Evolutionary conservation across 495 filamentous ascomycete species (phyloP).

Genomic region (Penicillium silybi): DNA sequence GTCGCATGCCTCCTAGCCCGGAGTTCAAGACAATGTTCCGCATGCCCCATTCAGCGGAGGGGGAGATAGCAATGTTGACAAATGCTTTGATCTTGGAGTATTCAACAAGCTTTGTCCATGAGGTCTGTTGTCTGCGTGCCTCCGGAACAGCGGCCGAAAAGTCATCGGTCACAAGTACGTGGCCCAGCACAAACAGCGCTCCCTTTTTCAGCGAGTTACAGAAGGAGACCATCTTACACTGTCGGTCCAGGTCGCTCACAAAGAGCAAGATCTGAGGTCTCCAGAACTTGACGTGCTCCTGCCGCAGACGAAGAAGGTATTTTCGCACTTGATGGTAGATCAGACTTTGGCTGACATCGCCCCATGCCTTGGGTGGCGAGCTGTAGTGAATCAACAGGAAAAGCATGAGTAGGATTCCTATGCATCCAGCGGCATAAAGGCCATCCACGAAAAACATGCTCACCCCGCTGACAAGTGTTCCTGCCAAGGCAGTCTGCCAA

Average conservation of each 20-base stretch:
- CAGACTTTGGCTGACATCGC: conserved; percentile 82
- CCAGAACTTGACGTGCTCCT: conserved; percentile 93
- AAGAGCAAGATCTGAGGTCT: conserved; percentile 80
- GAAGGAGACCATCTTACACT: conserved; percentile 81
- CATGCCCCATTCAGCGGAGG: conserved; percentile 79
- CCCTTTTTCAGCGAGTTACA: conserved; percentile 92
- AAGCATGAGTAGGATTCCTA: conserved; percentile 66
- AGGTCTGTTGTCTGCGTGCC: conserved; percentile 71
- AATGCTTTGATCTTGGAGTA: conserved; percentile 88
- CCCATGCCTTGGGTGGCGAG: conserved; percentile 83
- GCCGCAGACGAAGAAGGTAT: conserved; percentile 74
- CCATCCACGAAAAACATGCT: conserved; percentile 92
- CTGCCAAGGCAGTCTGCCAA: conserved; percentile 74
- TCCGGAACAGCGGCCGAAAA: conserved; percentile 75
- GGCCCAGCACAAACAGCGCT: conserved; percentile 76
- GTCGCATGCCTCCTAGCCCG: conserved; percentile 85
- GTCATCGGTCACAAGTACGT: conserved; percentile 81
- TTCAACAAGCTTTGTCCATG: conserved; percentile 84
- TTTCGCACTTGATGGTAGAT: conserved; percentile 93
- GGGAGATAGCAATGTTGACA: conserved; percentile 78
- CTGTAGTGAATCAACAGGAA: conserved; percentile 84
- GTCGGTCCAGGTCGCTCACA: conserved; percentile 73
- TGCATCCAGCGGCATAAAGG: conserved; percentile 71
- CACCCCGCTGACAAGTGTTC: conserved; percentile 66
- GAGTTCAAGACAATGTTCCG: conserved; percentile 78